Conservation (phyloP, 176 grass and related monocot species). For the Aegilops tauschii region DNA sequence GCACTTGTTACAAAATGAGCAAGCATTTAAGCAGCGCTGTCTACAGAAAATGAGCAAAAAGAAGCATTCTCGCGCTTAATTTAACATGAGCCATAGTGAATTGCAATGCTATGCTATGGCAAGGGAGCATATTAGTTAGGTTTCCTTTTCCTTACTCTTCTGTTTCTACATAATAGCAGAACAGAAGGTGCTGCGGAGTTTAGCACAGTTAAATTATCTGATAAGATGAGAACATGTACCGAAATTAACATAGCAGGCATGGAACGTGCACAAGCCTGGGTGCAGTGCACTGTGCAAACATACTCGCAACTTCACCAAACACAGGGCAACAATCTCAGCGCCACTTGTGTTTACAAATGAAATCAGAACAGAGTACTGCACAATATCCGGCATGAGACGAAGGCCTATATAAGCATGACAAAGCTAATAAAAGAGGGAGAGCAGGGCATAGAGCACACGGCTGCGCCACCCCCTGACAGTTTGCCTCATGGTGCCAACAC, state of each 20-base stretch:
- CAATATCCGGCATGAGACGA: background rate
- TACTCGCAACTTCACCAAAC: slow-evolving; percentile 9
- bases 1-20: background rate
- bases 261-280: background rate
- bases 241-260: background rate
- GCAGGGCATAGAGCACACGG: background rate
- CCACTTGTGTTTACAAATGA: background rate
- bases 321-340: background rate
- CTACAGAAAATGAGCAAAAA: background rate
- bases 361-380: background rate
- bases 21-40: background rate
- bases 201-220: background rate
- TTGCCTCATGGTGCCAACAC: background rate
- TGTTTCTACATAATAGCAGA: background rate
- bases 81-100: background rate
- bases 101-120: background rate
- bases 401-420: background rate
- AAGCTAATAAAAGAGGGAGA: background rate
- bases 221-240: background rate
- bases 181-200: background rate
- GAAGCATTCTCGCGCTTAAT: background rate
- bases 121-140: background rate
- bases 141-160: background rate
- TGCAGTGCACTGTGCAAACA: background rate
- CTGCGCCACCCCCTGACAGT: background rate